phyloP scores from a whole-genome alignment of 257 asterid genomes.

The Catharanthus roseus region DNA sequence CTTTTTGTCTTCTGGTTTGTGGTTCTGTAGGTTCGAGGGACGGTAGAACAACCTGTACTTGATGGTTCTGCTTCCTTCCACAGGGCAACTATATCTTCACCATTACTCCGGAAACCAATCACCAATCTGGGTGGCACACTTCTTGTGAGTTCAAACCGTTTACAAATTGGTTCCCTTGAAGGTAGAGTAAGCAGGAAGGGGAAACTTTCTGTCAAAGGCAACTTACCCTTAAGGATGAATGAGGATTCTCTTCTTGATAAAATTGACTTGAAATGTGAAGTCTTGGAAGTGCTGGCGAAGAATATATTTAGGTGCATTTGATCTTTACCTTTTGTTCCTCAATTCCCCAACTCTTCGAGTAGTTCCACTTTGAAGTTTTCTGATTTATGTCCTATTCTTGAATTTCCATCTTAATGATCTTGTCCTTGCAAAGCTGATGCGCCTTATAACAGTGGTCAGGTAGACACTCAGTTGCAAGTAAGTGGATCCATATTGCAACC shows the following conservation, averaged over 20 bases:
- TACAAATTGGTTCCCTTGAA: constrained; percentile 79
- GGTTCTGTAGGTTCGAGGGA: constrained; percentile 77
- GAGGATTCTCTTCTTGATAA: constrained; percentile 74
- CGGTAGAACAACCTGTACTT: constrained; percentile 92
- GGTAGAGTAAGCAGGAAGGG: constrained; percentile 98
- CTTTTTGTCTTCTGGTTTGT: constrained; percentile 16
- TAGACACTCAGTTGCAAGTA: constrained; percentile 86
- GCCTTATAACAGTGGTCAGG: constrained; percentile 78
- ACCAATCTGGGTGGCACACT: constrained; percentile 94
- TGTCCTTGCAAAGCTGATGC: constrained; percentile 20
- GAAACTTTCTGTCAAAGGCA: constrained; percentile 79
- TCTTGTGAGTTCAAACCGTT: constrained; percentile 76
- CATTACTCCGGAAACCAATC: constrained; percentile 84
- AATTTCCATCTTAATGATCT: constrained; percentile 1
- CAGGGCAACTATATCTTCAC: constrained; percentile 93
- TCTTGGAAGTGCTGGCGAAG: constrained; percentile 90
- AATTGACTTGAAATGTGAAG: constrained; percentile 96
- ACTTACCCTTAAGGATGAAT: constrained; percentile 65
- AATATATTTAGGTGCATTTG: constrained; percentile 68
- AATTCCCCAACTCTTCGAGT: neutral
- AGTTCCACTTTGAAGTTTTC: neutral
- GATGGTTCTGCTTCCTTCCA: constrained; percentile 98
- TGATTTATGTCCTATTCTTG: neutral
- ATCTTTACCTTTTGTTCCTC: neutral
- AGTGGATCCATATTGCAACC: constrained; percentile 96